A percentile compares a stretch with the other conserved stretches of the same genome.
These are phyloP conservation scores for Tympanopsis confertula DNA, from an alignment of 2,329 filamentous ascomycete genomes.

Conservation along the genomic window DNA sequence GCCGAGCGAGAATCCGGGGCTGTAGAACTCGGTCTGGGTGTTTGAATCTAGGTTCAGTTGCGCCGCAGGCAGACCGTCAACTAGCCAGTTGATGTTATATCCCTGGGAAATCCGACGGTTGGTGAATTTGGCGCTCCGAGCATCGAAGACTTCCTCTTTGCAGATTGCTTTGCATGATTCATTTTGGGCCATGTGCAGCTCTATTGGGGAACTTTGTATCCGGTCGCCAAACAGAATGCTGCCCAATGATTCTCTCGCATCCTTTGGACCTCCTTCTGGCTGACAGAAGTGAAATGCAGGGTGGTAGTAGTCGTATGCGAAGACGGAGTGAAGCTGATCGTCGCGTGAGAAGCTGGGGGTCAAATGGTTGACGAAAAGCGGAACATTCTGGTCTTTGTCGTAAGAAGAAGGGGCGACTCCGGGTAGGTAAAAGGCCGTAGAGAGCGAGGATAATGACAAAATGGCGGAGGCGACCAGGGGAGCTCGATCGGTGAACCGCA, in stretches of 20 bases:
- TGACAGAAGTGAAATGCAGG: slow-evolving; percentile 77
- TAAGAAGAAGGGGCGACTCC: slow-evolving; percentile 93
- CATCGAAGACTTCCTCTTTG: slow-evolving; percentile 43
- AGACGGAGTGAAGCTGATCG: slow-evolving; percentile 75
- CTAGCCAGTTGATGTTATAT: slow-evolving; percentile 89
- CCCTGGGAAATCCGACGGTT: slow-evolving; percentile 72
- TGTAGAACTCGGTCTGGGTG: slow-evolving; percentile 62
- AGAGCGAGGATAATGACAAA: slow-evolving; percentile 37
- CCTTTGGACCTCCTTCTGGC: slow-evolving; percentile 64
- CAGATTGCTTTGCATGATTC: slow-evolving; percentile 81
- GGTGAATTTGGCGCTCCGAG: slow-evolving; percentile 63
- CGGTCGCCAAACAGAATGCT: slow-evolving; percentile 96
- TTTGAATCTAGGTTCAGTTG: slow-evolving; percentile 69
- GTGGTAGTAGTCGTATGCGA: slow-evolving; percentile 95
- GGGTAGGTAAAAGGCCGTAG: slow-evolving; percentile 82
- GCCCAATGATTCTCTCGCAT: slow-evolving; percentile 78
- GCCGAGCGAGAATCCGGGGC: slow-evolving; percentile 78
- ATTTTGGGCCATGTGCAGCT: slow-evolving; percentile 75
- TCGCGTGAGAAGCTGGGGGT: slow-evolving; percentile 74
- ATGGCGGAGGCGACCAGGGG: slow-evolving; percentile 30
- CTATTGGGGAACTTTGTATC: slow-evolving; percentile 91
- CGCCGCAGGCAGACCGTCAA: slow-evolving; percentile 86
- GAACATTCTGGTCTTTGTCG: slow-evolving; percentile 65
- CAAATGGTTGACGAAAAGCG: slow-evolving; percentile 84
- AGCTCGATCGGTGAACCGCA: slow-evolving; percentile 24